Percentiles rank a stretch among this genome's conserved stretches.
Conservation (phyloP, 805 yeast species). For the Scheffersomyces coipomensis region DNA sequence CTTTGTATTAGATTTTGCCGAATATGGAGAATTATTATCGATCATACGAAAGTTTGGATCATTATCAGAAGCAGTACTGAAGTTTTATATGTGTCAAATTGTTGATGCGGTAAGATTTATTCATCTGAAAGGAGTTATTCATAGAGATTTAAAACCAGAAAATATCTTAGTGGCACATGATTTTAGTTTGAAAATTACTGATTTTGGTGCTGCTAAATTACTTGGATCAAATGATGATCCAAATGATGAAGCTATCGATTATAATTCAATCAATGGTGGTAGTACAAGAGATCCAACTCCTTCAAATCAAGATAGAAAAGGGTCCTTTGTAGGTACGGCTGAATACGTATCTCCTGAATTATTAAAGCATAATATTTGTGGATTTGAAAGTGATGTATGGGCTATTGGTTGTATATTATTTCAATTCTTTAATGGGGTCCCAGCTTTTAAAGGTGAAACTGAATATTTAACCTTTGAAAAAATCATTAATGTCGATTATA, state of each 20-base stretch:
- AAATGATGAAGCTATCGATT: conserved; percentile 36
- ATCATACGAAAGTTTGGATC: conserved; percentile 77
- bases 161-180: conserved; percentile 82
- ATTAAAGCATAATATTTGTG: conserved; percentile 72
- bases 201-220: conserved; percentile 96
- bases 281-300: conserved; percentile 19
- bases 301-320: conserved; percentile 34
- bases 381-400: conserved; percentile 88
- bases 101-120: conserved; percentile 89
- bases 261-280: conserved; percentile 12
- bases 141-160: conserved; percentile 93
- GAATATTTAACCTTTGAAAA: conserved; percentile 87
- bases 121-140: conserved; percentile 87
- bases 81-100: conserved; percentile 81
- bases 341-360: conserved; percentile 76
- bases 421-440: conserved; percentile 79
- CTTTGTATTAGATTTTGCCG: conserved; percentile 91
- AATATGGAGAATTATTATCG: conserved; percentile 88
- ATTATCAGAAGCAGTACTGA: conserved; percentile 68
- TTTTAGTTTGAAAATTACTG: conserved; percentile 88
- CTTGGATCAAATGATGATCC: conserved; percentile 27
- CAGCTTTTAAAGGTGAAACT: conserved; percentile 86
- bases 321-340: conserved; percentile 95
- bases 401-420: conserved; percentile 87
- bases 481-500: conserved; percentile 74